phyloP scores from a whole-genome alignment of 2,329 filamentous ascomycete species.

The Cladophialophora bantiana region DNA sequence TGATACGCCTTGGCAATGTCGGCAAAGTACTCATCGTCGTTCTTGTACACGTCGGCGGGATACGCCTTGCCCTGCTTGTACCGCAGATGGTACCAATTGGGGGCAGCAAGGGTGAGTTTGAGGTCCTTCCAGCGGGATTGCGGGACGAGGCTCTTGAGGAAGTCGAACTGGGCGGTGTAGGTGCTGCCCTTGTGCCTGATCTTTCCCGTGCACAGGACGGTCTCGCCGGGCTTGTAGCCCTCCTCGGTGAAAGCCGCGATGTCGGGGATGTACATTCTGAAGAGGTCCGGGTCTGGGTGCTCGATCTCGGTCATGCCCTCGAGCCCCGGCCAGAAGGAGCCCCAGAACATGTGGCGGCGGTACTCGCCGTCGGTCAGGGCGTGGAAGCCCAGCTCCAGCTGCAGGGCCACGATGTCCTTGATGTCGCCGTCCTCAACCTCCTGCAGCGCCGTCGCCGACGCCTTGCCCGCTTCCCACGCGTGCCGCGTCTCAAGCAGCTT shows the following conservation, averaged over 20 bases:
- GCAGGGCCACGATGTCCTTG: slow-evolving; percentile 68
- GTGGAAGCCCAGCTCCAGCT: slow-evolving; percentile 68
- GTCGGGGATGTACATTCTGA: slow-evolving; percentile 61
- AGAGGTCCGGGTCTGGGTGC: slow-evolving; percentile 54
- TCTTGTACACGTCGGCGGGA: slow-evolving; percentile 57
- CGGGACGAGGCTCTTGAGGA: slow-evolving; percentile 62
- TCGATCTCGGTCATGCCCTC: slow-evolving; percentile 58
- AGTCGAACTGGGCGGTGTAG: slow-evolving; percentile 58
- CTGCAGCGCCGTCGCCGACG: slow-evolving; percentile 62
- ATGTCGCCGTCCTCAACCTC: slow-evolving; percentile 71
- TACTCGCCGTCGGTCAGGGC: slow-evolving; percentile 76
- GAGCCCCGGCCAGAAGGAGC: slow-evolving; percentile 56
- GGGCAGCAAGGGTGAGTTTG: slow-evolving; percentile 67
- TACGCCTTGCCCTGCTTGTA: slow-evolving; percentile 58
- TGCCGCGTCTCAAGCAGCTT: slow-evolving; percentile 67
- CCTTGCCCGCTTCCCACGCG: slow-evolving; percentile 62
- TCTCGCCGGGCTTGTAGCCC: slow-evolving; percentile 56
- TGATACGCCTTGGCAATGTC: slow-evolving; percentile 68
- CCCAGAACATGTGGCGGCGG: slow-evolving; percentile 58
- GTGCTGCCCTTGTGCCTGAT: slow-evolving; percentile 56
- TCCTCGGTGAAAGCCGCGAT: slow-evolving; percentile 63
- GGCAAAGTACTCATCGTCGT: slow-evolving; percentile 63
- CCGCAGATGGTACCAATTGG: slow-evolving; percentile 68
- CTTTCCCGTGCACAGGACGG: slow-evolving; percentile 59
- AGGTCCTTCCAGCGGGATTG: slow-evolving; percentile 64